phyloP scores from a whole-genome alignment of 306 rosid genomes.

The Vigna reflexopilosa region DNA sequence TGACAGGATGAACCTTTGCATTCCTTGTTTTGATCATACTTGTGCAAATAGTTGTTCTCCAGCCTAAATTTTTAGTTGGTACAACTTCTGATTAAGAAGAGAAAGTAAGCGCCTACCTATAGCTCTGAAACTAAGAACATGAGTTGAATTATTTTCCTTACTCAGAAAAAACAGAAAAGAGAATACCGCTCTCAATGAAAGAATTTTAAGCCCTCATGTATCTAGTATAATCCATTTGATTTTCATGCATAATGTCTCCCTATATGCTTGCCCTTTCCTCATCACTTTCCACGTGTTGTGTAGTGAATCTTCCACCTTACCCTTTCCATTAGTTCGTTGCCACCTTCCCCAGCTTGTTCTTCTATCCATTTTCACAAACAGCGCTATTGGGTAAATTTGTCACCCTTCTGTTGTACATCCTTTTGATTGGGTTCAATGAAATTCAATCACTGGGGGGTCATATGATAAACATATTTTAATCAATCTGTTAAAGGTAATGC shows the following conservation, averaged over 20 bases:
- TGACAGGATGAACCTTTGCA: conserved; percentile 24
- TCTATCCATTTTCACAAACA: background rate
- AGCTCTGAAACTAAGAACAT: conserved; percentile 33
- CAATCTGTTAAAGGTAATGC: conserved; percentile 24
- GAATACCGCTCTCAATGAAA: background rate
- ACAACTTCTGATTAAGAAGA: conserved; percentile 29
- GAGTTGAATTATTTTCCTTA: conserved; percentile 27
- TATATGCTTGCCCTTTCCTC: background rate
- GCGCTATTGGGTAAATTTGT: background rate
- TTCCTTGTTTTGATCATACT: conserved; percentile 27
- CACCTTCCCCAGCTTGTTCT: conserved; percentile 19
- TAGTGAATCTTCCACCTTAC: conserved; percentile 1
- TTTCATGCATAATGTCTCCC: background rate
- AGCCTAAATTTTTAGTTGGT: conserved; percentile 8
- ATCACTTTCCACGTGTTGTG: conserved; percentile 9
- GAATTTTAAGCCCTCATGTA: conserved; percentile 1
- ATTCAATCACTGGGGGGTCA: conserved; percentile 12
- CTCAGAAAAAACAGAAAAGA: conserved; percentile 19
- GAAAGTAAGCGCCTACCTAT: conserved; percentile 4
- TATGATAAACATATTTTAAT: conserved; percentile 14
- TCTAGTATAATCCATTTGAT: background rate
- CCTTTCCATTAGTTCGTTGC: conserved; percentile 25
- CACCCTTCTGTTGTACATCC: background rate
- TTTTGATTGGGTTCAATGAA: background rate
- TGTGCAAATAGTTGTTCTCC: conserved; percentile 31